Conservation (phyloP, 257 asterid genomes). For the Jaltomata sinuosa region DNA sequence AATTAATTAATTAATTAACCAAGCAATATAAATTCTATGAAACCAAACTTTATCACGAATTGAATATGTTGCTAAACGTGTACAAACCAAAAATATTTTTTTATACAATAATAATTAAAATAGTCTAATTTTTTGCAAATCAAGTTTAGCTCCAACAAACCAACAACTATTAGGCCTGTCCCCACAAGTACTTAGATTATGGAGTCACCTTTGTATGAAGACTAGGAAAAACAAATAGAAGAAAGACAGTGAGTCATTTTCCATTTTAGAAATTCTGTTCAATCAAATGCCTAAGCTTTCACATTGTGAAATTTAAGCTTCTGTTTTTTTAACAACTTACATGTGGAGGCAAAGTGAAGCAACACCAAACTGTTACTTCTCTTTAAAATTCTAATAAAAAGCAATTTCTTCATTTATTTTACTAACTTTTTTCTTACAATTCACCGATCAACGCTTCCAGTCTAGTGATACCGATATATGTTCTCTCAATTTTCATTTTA, state of each 20-base stretch:
- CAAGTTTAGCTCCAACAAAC: neutral
- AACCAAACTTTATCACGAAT: neutral
- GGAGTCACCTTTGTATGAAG: neutral
- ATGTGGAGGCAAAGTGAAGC: slow-evolving; percentile 71
- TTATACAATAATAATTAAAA: neutral
- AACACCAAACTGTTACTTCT: slow-evolving; percentile 31
- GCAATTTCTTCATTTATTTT: neutral
- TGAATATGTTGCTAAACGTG: neutral
- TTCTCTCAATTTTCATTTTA: neutral
- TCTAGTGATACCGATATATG: neutral
- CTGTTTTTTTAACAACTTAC: slow-evolving; percentile 25
- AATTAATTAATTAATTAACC: neutral
- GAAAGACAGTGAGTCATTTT: slow-evolving; percentile 35
- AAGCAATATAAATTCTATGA: neutral
- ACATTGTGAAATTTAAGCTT: neutral
- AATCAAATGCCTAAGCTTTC: slow-evolving; percentile 18
- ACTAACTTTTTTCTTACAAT: neutral
- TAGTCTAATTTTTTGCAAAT: neutral
- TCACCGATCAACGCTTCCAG: neutral
- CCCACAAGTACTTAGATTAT: neutral
- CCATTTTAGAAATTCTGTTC: slow-evolving; percentile 48
- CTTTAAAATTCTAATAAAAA: neutral
- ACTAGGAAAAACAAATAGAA: neutral
- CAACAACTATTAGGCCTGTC: neutral
- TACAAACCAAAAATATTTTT: neutral